Evolutionary conservation across 2,329 filamentous ascomycete species (phyloP).

Genomic region (Xylariaceae sp.): DNA sequence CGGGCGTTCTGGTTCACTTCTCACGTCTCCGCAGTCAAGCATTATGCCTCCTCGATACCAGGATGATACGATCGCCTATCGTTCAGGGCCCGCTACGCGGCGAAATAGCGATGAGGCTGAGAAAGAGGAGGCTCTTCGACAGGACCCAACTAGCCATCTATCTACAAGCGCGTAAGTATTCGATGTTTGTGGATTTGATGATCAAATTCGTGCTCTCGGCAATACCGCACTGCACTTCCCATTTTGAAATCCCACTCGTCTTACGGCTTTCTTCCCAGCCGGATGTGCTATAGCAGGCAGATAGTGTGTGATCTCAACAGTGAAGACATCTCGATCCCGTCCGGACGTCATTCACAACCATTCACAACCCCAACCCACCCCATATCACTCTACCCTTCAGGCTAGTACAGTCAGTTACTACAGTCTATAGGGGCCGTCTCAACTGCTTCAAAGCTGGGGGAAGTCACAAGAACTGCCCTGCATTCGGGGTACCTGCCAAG

Average conservation of each 20-base stretch:
- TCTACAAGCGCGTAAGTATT: conserved; percentile 73
- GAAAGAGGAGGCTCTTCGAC: conserved; percentile 68
- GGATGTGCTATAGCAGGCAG: background rate
- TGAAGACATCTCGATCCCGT: too few species aligned
- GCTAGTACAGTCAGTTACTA: background rate
- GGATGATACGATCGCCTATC: conserved; percentile 67
- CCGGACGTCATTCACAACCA: too few species aligned
- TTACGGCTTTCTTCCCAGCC: background rate
- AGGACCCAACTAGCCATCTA: conserved; percentile 67
- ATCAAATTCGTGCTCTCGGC: background rate
- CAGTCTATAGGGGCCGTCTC: background rate
- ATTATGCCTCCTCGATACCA: conserved; percentile 56
- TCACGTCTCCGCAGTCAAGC: conserved; percentile 70
- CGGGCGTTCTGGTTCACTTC: conserved; percentile 71
- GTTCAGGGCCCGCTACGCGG: conserved; percentile 80
- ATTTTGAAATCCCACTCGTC: background rate
- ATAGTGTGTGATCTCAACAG: background rate
- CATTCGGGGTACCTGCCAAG: background rate
- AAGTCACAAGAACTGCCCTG: background rate
- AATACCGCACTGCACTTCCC: background rate
- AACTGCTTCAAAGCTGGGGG: background rate
- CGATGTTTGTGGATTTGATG: background rate
- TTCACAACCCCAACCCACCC: too few species aligned
- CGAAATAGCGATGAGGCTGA: conserved; percentile 91
- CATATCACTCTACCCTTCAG: too few species aligned